Base-by-base conservation (phyloP, 345 rosid genomes). In the Syzygium oleosum region DNA sequence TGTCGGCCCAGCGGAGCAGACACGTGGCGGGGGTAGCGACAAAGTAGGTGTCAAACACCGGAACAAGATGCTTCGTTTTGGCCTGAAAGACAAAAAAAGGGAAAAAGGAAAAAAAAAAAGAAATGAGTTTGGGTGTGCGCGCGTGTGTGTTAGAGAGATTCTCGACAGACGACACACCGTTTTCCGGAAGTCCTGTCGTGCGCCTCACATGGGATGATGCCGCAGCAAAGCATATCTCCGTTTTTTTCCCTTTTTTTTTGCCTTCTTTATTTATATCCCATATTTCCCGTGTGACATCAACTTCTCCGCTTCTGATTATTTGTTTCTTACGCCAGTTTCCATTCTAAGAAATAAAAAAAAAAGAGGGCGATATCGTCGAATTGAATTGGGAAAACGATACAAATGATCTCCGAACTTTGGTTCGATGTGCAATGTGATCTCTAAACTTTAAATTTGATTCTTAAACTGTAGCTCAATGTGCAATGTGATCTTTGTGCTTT, bases 1-100 rank as follows among this genome's bases (percentile, higher is more conserved):
- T 90, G 92, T 77, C 92, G 0, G 1, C 53, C 38, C n/a, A 9
- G 4, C 2, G 8, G 23, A 5, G 13, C 13, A 0, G 83, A 86
- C 90, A 88, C 87, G 87, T 91, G 80, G 58, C 46, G 16, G 1
- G 21, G 22, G 46, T 43, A 16, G 59, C 9, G 90, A 87, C 92
- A 89, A 91, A 88, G 53, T 85, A 89, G 89, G 68, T 61, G 93
- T 91, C 91, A 87, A 73, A 27, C 29, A 49, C 1, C 51, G 55
- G 19, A 16, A 79, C 58, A 55, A 55, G n/a, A 54, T 54, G 22
- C 83, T 87, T 51, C 14, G 27, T 54, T 41, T 38, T 53, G 25
- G 34, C 29, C 51, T 25, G 27, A 13, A 29, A 58, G 84, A 78
- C 22, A 38, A 53, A 15, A n/a, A 84, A 12, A 17, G 85, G 13